Base-by-base conservation (phyloP, 257 asterid species). In the Lithospermum erythrorhizon region DNA sequence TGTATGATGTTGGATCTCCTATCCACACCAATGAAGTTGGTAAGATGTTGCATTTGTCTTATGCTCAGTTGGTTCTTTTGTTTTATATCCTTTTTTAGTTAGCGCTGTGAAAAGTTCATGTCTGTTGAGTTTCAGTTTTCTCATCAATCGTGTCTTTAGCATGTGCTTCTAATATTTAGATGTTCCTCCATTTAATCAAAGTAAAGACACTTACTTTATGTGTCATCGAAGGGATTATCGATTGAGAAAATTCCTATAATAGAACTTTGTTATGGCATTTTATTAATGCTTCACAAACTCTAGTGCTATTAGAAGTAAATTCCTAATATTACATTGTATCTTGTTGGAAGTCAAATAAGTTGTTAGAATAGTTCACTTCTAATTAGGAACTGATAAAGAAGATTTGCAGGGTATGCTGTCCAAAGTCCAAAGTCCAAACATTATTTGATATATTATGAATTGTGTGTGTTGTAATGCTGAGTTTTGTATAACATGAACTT, bases 11-110 rank as follows among this genome's bases (percentile, higher is more conserved):
- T 48, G 82, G 45, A 64, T 24, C 49, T 48, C 45, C 61, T 66
- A 60, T 70, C 65, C 85, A 66, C 57, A 70, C 47, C 71, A 62
- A 71, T 63, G 83, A 75, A 59, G 87, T 73, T 66, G 87, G 96
- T 85, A 70, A 72, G 94, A 67, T 41, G 20, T 49, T 24, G 17
- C 48, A 21, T 25, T 55, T 37, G 3, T 21, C 13, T 5, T 20
- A 18, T 53, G 1, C 24, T 20, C 5, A 7, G 11, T 10, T 6
- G 0, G 18, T 11, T 53, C 57, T 9, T 53, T n/a, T 53, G 9
- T 18, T 53, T 21, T 53, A 0, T 6, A 6, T 20, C 7, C 25
- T n/a, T 11, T 53, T 20, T 20, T 20, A 8, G 20, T 22, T 53
- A 23, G 5, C 0, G 16, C 2, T 41, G 49, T 17, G 16, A 17